Base-by-base conservation (phyloP, 495 filamentous ascomycete species). In the Tuber microsphaerosporum region DNA sequence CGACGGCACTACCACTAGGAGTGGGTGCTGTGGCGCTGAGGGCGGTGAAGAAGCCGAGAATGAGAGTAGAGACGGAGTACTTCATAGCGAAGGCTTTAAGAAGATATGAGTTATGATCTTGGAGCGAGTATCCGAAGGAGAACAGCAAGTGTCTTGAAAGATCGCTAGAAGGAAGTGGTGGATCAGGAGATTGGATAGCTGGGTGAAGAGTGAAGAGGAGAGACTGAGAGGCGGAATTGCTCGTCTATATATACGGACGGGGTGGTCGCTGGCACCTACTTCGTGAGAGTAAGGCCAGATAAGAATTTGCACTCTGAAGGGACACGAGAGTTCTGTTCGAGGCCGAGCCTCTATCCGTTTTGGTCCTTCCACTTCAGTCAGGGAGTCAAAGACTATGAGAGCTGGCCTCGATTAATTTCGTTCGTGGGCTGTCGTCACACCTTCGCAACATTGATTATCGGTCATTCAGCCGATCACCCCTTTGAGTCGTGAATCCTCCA, bases 1-100 rank as follows among this genome's bases (percentile, higher is more conserved):
- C n/a, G n/a, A n/a, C n/a, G n/a, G n/a, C n/a, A n/a, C n/a, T n/a
- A n/a, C n/a, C n/a, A n/a, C n/a, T n/a, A n/a, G 77, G 75, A 61
- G 71, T 44, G 46, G 77, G 75, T 26, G 42, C 73, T 37, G 77
- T 74, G 34, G 51, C 31, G 31, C 74, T 72, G 45, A 75, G 72
- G 68, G 72, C 70, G 48, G 73, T 73, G 10, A 73, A n/a, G 44
- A 70, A 69, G 17, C 71, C 37, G 37, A 80, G 69, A n/a, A 73
- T n/a, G 26, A 73, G 14, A 9, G 72, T 16, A 9, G 72, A 31
- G 43, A 45, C 31, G n/a, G 51, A 61, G 51, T 61, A 65, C 26
- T 65, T 65, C 56, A 65, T 65, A 65, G 56, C 12, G 56, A 65
- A 4, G 26, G 56, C 34, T 65, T 61, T 43, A 43, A 43, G 42